Conservation (phyloP, 1,284 basidiomycete genomes). For the Ustilago vetiveriae region DNA sequence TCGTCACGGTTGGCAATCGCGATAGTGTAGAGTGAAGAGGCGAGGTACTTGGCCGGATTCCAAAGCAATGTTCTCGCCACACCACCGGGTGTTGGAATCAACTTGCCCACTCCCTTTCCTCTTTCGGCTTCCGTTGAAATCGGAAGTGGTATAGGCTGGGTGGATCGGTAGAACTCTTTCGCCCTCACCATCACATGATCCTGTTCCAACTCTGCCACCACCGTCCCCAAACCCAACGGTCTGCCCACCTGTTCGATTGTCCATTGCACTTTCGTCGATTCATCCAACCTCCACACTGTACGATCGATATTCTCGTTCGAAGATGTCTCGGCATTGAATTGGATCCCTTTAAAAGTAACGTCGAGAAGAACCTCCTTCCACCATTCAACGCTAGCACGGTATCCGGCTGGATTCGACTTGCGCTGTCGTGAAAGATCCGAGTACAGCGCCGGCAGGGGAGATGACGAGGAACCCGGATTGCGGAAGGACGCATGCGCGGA, state of each 20-base stretch:
- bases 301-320: background rate
- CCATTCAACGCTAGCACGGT: slow-evolving; percentile 83
- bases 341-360: slow-evolving; percentile 69
- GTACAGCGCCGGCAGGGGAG: slow-evolving; percentile 79
- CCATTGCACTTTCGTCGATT: slow-evolving; percentile 33
- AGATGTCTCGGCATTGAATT: slow-evolving; percentile 8
- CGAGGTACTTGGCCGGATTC: slow-evolving; percentile 73
- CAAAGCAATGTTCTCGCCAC: slow-evolving; percentile 21
- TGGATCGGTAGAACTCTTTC: slow-evolving; percentile 73
- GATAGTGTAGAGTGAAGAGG: slow-evolving; percentile 73
- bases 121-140: slow-evolving; percentile 68
- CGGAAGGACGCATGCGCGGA: slow-evolving; percentile 28
- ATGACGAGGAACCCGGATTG: slow-evolving; percentile 26
- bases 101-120: slow-evolving; percentile 2
- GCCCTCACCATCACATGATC: no score
- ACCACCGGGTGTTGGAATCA: slow-evolving; percentile 18
- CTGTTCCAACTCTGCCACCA: slow-evolving; percentile 69
- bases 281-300: slow-evolving; percentile 73
- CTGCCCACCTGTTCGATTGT: slow-evolving; percentile 73
- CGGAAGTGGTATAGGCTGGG: slow-evolving; percentile 74
- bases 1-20: slow-evolving; percentile 72
- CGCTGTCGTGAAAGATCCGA: slow-evolving; percentile 86
- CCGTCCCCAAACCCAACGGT: slow-evolving; percentile 81
- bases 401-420: slow-evolving; percentile 83
- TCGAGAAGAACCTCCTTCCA: slow-evolving; percentile 80